phyloP scores from a whole-genome alignment of 257 asterid species.

The Ballota nigra region DNA sequence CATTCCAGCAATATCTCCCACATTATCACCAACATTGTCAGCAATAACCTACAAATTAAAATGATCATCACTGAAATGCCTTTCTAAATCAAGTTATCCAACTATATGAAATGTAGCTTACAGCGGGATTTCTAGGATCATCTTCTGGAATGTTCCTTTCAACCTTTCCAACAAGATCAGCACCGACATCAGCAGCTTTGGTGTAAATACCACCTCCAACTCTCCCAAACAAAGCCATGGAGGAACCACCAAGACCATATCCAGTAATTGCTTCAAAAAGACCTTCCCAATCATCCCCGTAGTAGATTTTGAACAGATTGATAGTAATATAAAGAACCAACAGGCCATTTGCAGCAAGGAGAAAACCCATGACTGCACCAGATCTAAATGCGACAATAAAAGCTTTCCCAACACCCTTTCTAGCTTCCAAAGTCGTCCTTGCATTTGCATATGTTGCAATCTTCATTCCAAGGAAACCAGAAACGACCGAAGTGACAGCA shows the following conservation, averaged over 20 bases:
- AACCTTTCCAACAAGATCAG: conserved; percentile 64
- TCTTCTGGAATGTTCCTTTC: conserved; percentile 66
- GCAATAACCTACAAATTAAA: conserved; percentile 74
- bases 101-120: conserved; percentile 21
- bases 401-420: conserved; percentile 86
- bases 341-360: conserved; percentile 91
- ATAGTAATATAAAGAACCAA: conserved; percentile 77
- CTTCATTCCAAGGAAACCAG: conserved; percentile 98
- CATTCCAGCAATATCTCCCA: conserved; percentile 96
- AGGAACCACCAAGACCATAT: conserved; percentile 96
- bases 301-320: conserved; percentile 77
- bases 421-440: conserved; percentile 89
- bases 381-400: conserved; percentile 64
- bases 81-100: neutral
- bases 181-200: conserved; percentile 70
- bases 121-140: conserved; percentile 71
- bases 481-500: conserved; percentile 22
- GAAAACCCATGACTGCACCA: conserved; percentile 99
- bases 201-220: conserved; percentile 98
- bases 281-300: conserved; percentile 96
- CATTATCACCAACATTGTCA: conserved; percentile 92
- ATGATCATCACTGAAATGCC: neutral
- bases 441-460: conserved; percentile 97
- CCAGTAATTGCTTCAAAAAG: conserved; percentile 95
- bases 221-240: conserved; percentile 97